Conservation (phyloP, 1,284 basidiomycete species). For the Puccinia coronata region DNA sequence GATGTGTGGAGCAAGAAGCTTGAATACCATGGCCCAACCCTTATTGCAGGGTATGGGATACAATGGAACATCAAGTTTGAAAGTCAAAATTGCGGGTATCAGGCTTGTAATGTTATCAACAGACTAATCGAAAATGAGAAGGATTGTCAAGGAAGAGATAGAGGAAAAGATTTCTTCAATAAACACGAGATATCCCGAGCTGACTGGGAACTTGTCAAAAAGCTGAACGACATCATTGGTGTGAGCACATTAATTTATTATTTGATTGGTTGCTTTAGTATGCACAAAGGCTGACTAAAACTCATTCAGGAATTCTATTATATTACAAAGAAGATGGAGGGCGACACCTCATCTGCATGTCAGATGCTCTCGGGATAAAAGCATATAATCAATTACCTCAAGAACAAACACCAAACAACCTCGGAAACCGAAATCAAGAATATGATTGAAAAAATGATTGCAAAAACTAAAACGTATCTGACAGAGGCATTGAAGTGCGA, state of each 20-base stretch:
- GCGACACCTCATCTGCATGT: no score
- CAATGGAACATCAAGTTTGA: conserved; percentile 1
- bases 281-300: neutral
- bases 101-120: no score
- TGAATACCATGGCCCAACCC: neutral
- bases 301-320: neutral
- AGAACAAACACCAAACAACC: neutral
- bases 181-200: neutral
- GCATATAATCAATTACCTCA: neutral
- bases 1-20: neutral
- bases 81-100: no score
- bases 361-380: neutral
- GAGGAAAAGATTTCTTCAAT: neutral
- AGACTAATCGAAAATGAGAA: no score
- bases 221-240: neutral
- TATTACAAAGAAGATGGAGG: neutral
- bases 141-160: neutral
- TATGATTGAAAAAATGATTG: neutral
- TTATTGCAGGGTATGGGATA: conserved; percentile 32
- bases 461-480: neutral
- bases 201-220: neutral
- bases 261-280: neutral
- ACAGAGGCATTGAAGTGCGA: neutral
- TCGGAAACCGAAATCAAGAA: neutral
- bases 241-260: neutral